Conservation (phyloP, 2,329 filamentous ascomycete species). For the Pestalotiopsis sp. region DNA sequence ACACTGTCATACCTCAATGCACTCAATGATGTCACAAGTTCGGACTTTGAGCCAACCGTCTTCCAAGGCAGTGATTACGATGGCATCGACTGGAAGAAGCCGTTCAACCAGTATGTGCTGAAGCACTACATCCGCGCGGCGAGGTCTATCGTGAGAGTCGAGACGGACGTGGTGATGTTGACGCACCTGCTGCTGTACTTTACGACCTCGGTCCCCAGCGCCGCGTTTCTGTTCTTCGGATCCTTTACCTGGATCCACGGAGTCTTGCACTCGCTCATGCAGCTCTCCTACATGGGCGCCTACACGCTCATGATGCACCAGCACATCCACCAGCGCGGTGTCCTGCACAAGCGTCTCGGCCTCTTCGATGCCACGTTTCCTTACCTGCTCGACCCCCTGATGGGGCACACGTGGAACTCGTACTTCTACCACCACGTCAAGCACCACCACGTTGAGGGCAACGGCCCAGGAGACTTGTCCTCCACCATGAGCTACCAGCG, state of each 20-base stretch:
- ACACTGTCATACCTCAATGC: constrained; percentile 29
- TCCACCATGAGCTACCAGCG: constrained; percentile 78
- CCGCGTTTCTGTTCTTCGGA: constrained; percentile 61
- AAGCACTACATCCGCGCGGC: constrained; percentile 63
- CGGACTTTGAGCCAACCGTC: constrained; percentile 57
- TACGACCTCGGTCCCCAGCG: constrained; percentile 70
- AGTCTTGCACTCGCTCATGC: constrained; percentile 65
- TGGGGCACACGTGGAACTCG: constrained; percentile 84
- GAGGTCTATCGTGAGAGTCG: constrained; percentile 59
- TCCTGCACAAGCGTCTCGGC: constrained; percentile 58
- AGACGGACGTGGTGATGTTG: constrained; percentile 77
- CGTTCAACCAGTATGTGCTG: constrained; percentile 43
- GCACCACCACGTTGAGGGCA: constrained; percentile 82
- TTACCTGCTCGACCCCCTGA: constrained; percentile 73
- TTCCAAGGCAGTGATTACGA: constrained; percentile 54
- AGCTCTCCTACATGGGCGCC: constrained; percentile 69
- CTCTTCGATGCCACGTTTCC: constrained; percentile 69
- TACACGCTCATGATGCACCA: constrained; percentile 86
- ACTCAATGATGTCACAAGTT: constrained; percentile 49
- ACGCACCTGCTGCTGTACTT: constrained; percentile 77
- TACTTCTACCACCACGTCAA: constrained; percentile 89
- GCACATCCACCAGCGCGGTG: constrained; percentile 77
- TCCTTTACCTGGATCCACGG: constrained; percentile 71
- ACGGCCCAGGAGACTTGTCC: constrained; percentile 75
- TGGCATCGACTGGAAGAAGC: constrained; percentile 35